Evolutionary conservation across 169 alveolate species (phyloP).

Genomic region (Plasmodium knowlesi): DNA sequence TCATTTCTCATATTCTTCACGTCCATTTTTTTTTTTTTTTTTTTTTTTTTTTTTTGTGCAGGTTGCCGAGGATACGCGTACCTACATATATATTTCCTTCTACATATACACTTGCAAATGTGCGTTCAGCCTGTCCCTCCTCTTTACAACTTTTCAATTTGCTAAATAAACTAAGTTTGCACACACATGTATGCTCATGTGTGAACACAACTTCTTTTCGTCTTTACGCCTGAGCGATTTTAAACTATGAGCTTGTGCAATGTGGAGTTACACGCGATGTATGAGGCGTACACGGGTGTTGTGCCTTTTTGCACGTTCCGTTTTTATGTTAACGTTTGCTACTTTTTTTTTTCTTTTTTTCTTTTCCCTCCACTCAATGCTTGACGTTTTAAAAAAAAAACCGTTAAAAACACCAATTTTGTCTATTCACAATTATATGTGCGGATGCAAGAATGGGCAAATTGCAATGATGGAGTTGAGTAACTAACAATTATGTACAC

Average conservation of each 20-base stretch:
- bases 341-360: neutral
- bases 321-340: neutral
- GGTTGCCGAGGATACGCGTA: neutral
- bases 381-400: neutral
- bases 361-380: neutral
- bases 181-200: neutral
- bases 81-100: neutral
- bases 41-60: neutral
- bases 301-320: neutral
- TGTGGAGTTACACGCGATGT: neutral
- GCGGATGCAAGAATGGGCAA: neutral
- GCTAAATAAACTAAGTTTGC: neutral
- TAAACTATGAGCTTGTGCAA: neutral
- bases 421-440: neutral
- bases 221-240: neutral
- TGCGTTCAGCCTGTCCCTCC: neutral
- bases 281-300: neutral
- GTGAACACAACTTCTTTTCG: neutral
- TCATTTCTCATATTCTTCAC: slow-evolving; percentile 66
- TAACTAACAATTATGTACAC: neutral
- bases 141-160: neutral
- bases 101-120: neutral
- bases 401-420: neutral
- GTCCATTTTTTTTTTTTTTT: slow-evolving; percentile 33
- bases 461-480: neutral